Conservation (phyloP, 768 basidiomycete genomes). For the Leccinum fibrillosum region DNA sequence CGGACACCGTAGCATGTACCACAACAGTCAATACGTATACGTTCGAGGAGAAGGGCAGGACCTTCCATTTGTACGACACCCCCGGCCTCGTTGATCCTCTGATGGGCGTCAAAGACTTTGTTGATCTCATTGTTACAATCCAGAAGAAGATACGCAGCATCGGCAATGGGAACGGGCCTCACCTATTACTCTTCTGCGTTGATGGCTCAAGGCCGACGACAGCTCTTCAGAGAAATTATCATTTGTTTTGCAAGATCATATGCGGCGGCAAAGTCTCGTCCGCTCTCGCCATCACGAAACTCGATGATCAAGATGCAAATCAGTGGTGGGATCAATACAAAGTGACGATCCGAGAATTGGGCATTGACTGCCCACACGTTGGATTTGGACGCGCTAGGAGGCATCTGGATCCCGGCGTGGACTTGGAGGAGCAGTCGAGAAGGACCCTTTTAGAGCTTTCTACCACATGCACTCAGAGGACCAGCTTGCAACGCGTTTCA, state of each 20-base stretch:
- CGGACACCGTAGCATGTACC: conserved; percentile 34
- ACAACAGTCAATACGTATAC: conserved; percentile 22
- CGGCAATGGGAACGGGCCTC: conserved; percentile 23
- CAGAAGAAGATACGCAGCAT: conserved; percentile 33
- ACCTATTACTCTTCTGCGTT: conserved; percentile 32
- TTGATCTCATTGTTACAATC: conserved; percentile 22
- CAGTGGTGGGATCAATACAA: conserved; percentile 36
- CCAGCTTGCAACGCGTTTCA: conserved; percentile 7
- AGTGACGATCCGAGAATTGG: conserved; percentile 8
- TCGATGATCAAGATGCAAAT: conserved; percentile 24
- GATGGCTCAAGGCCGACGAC: conserved; percentile 24
- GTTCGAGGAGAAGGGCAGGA: conserved; percentile 16
- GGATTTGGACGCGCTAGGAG: conserved; percentile 33
- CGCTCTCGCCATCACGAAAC: conserved; percentile 30
- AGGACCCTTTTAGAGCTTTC: conserved; percentile 22
- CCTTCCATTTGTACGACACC: conserved; percentile 32
- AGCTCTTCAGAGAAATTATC: conserved; percentile 26
- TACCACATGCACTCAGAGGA: conserved; percentile 3
- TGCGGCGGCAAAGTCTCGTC: conserved; percentile 26
- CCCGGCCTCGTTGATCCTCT: conserved; percentile 31
- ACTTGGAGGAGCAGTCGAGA: conserved; percentile 26
- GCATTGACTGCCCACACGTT: conserved; percentile 22
- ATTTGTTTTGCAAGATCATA: conserved; percentile 26
- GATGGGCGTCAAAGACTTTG: conserved; percentile 15
- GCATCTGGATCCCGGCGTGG: conserved; percentile 12